Evolutionary conservation across 1,284 basidiomycete genomes (phyloP).

Genomic region (Ceratobasidium sp.): DNA sequence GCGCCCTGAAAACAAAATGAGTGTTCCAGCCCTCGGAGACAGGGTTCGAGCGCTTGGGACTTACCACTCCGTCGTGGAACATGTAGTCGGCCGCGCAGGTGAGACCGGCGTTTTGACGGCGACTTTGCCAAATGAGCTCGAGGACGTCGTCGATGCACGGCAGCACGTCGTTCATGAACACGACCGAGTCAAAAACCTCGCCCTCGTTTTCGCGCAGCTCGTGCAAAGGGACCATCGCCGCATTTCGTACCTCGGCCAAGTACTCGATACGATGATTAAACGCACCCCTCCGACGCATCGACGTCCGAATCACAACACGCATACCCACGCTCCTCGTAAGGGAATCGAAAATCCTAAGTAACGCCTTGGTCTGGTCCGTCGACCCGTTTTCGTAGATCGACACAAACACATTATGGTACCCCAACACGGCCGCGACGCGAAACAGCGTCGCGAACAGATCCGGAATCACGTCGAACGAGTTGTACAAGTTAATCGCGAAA

Average conservation of each 20-base stretch:
- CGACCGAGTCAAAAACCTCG: constrained; percentile 92
- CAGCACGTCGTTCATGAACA: constrained; percentile 98
- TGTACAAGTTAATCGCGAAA: constrained; percentile 97
- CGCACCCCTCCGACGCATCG: constrained; percentile 89
- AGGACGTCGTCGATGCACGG: constrained; percentile 95
- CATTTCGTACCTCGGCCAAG: constrained; percentile 95
- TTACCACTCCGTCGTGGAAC: constrained; percentile 92
- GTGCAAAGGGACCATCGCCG: constrained; percentile 91
- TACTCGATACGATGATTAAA: constrained; percentile 99
- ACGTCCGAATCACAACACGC: constrained; percentile 90
- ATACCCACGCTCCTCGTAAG: constrained; percentile 89
- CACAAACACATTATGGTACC: constrained; percentile 95
- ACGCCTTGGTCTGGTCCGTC: constrained; percentile 94
- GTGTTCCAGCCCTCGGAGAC: neutral
- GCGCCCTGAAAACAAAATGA: constrained; percentile 63
- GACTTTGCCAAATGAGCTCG: constrained; percentile 94
- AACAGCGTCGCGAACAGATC: constrained; percentile 97
- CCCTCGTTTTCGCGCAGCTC: constrained; percentile 89
- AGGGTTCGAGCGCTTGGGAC: constrained; percentile 52
- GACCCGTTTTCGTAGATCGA: constrained; percentile 99
- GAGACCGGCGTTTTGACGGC: constrained; percentile 92
- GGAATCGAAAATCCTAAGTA: constrained; percentile 92
- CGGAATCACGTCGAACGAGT: constrained; percentile 97
- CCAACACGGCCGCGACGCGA: constrained; percentile 86
- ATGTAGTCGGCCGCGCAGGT: constrained; percentile 98